phyloP scores from a whole-genome alignment of 1,284 basidiomycete genomes.

The Waitea zeae region DNA sequence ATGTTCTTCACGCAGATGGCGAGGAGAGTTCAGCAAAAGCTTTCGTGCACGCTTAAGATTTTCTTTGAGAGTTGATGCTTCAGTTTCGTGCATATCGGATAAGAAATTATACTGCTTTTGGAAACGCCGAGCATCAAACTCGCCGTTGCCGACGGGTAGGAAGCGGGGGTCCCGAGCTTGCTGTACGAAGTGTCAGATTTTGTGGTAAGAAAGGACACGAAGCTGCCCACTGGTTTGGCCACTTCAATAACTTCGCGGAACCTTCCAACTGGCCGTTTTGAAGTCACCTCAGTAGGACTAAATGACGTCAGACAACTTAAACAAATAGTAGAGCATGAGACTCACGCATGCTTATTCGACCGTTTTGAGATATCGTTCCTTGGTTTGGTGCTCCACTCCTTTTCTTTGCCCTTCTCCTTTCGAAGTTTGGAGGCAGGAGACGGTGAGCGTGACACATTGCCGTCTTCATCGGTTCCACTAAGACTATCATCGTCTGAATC shows the following conservation, averaged over 20 bases:
- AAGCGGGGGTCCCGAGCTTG: slow-evolving; percentile 84
- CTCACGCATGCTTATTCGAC: slow-evolving; percentile 80
- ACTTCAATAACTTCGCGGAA: slow-evolving; percentile 63
- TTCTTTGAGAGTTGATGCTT: slow-evolving; percentile 50
- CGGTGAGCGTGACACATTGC: slow-evolving; percentile 5
- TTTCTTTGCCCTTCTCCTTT: too few species aligned
- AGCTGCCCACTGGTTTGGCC: slow-evolving; percentile 35
- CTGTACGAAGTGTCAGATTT: slow-evolving; percentile 18
- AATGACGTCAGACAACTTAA: neutral
- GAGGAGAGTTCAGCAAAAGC: slow-evolving; percentile 45
- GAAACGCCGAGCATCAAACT: slow-evolving; percentile 54
- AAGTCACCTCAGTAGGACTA: slow-evolving; percentile 73
- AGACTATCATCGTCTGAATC: slow-evolving; percentile 10
- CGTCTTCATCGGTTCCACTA: slow-evolving; percentile 9
- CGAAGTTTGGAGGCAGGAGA: too few species aligned
- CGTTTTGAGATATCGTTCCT: slow-evolving; percentile 40
- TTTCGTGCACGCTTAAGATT: slow-evolving; percentile 56
- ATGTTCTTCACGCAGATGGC: slow-evolving; percentile 41
- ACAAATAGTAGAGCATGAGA: slow-evolving; percentile 8
- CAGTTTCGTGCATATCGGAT: slow-evolving; percentile 44
- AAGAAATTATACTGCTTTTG: slow-evolving; percentile 70
- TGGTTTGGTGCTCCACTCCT: slow-evolving; percentile 19
- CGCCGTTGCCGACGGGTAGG: slow-evolving; percentile 48
- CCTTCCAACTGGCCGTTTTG: slow-evolving; percentile 77
- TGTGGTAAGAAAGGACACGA: slow-evolving; percentile 1